Percentiles rank a stretch among this genome's conserved stretches.
Evolutionary conservation across 768 basidiomycete genomes (phyloP).

Genomic region (Pleurotus platypus): DNA sequence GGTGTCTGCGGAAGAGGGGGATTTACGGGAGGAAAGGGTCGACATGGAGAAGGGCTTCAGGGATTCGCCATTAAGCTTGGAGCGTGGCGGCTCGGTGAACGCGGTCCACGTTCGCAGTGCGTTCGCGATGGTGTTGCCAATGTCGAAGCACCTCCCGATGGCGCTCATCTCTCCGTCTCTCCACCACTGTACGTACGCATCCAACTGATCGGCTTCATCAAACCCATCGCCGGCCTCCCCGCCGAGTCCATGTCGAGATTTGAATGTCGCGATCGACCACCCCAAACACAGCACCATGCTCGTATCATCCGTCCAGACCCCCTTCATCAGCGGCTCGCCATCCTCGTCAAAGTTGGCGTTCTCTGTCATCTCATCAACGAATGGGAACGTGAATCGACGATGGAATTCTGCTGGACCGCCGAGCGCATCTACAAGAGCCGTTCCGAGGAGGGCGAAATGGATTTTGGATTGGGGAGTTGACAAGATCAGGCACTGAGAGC

Average conservation of each 20-base stretch:
- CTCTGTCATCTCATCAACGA: constrained; percentile 31
- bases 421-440: constrained; percentile 42
- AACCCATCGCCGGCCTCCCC: constrained; percentile 21
- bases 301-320: constrained; percentile 48
- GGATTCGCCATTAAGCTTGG: no score
- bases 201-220: constrained; percentile 30
- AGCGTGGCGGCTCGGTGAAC: background rate
- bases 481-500: background rate
- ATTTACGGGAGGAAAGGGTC: background rate
- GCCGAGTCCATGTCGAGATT: constrained; percentile 22
- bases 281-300: constrained; percentile 44
- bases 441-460: constrained; percentile 31
- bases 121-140: constrained; percentile 29
- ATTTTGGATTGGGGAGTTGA: constrained; percentile 31
- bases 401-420: constrained; percentile 41
- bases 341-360: constrained; percentile 33
- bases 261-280: constrained; percentile 31
- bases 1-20: background rate
- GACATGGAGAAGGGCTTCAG: background rate
- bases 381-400: constrained; percentile 31
- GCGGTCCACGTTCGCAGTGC: constrained; percentile 21
- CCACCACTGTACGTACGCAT: constrained; percentile 30
- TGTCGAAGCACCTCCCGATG: constrained; percentile 33
- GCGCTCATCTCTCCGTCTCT: constrained; percentile 29
- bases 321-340: constrained; percentile 12